These are phyloP conservation scores for Coffea humblotiana DNA, from an alignment of 305 asterid genomes.

Conservation along the genomic window DNA sequence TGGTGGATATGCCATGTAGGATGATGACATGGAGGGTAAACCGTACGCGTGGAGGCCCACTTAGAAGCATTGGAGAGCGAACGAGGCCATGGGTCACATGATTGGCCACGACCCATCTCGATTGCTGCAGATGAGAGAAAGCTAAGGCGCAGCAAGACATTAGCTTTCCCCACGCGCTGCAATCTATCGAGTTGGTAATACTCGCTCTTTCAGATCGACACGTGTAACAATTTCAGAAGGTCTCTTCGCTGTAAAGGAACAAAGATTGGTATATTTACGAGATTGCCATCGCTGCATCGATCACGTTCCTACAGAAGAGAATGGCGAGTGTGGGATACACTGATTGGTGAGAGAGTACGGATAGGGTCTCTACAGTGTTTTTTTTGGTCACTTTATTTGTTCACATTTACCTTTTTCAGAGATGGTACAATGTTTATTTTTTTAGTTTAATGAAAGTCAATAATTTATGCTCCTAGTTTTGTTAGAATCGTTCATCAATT, in stretches of 20 bases:
- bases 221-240: not conserved
- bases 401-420: not conserved
- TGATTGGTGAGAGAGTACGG: not conserved
- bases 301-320: no score
- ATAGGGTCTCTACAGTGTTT: no score
- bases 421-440: not conserved
- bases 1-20: slow-evolving; percentile 8
- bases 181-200: accelerated
- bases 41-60: not conserved
- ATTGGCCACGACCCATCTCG: slow-evolving; percentile 1
- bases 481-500: no score
- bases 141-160: not conserved
- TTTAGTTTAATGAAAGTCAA: not conserved
- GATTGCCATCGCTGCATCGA: not conserved
- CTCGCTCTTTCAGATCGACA: not conserved
- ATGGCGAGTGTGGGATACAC: not conserved
- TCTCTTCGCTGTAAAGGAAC: not conserved
- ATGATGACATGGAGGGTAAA: not conserved
- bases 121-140: not conserved
- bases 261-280: not conserved
- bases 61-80: not conserved
- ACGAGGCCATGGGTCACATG: slow-evolving; percentile 4
- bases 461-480: not conserved
- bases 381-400: not conserved
- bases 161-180: not conserved